Percentiles rank a stretch among this genome's conserved stretches.
These are phyloP conservation scores for Tolypocladium album DNA, from an alignment of 2,329 filamentous ascomycete genomes.

Conservation along the genomic window DNA sequence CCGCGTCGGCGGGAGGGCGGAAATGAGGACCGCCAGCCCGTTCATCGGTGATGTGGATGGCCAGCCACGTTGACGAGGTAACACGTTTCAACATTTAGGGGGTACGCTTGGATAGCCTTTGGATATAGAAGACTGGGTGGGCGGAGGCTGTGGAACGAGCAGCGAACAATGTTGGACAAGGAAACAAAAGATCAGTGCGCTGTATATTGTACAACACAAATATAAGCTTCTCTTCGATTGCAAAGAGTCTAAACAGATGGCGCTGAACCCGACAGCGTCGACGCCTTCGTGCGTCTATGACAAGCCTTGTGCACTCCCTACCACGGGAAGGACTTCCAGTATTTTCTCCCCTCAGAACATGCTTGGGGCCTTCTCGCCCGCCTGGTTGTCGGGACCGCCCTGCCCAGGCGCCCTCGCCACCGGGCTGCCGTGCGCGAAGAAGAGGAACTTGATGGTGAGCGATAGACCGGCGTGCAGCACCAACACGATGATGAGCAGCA, in stretches of 20 bases:
- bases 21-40: background rate
- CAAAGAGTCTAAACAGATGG: background rate
- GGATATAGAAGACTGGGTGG: background rate
- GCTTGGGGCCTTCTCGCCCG: slow-evolving; percentile 10
- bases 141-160: background rate
- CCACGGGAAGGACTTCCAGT: slow-evolving; percentile 3
- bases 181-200: slow-evolving; percentile 7
- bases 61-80: background rate
- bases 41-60: background rate
- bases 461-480: slow-evolving; percentile 80
- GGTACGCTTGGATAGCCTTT: background rate
- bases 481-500: slow-evolving; percentile 74
- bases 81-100: background rate
- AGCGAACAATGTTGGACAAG: background rate
- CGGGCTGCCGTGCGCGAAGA: slow-evolving; percentile 73
- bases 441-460: slow-evolving; percentile 90
- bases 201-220: slow-evolving; percentile 6
- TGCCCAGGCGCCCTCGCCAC: slow-evolving; percentile 27
- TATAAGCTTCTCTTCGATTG: background rate
- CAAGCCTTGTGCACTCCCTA: background rate
- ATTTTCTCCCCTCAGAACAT: slow-evolving; percentile 7
- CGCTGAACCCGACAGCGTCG: background rate
- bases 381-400: slow-evolving; percentile 9
- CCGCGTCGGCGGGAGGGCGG: background rate
- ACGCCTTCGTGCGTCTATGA: background rate